phyloP scores from a whole-genome alignment of 148 eudicot genomes.

The Chenopodium quinoa region DNA sequence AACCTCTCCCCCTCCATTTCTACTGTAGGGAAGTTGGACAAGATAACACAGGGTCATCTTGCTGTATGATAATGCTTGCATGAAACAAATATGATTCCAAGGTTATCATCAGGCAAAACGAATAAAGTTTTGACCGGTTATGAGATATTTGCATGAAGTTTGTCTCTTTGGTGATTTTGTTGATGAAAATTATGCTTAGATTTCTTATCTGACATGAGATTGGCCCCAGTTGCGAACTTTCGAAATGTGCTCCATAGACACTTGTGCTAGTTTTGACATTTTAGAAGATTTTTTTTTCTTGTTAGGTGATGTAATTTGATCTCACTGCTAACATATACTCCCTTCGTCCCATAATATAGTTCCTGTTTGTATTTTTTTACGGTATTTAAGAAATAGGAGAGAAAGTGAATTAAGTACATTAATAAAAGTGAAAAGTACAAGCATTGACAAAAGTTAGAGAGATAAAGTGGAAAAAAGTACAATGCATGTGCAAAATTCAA shows the following conservation, averaged over 20 bases:
- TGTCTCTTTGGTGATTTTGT: neutral
- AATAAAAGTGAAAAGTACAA: too few species aligned
- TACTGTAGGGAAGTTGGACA: neutral
- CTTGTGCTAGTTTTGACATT: neutral
- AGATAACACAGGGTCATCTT: constrained; percentile 9
- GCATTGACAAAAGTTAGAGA: too few species aligned
- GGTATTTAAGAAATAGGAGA: too few species aligned
- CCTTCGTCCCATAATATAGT: too few species aligned
- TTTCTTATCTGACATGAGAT: neutral
- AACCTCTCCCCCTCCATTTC: neutral
- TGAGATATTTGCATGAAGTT: neutral
- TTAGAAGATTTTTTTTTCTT: neutral
- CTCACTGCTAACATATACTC: neutral
- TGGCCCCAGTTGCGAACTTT: neutral
- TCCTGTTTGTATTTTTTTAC: too few species aligned
- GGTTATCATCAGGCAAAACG: constrained; percentile 9
- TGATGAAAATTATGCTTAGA: neutral
- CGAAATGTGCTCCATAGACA: neutral
- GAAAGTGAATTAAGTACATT: too few species aligned
- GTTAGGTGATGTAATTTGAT: neutral
- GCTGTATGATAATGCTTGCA: constrained; percentile 3
- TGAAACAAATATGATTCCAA: constrained; percentile 9
- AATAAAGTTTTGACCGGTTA: constrained; percentile 8
- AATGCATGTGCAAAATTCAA: too few species aligned
- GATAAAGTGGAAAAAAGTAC: too few species aligned